These are phyloP conservation scores for Hymenoscyphus salicellus DNA, from an alignment of 2,329 filamentous ascomycete species.

Conservation along the genomic window DNA sequence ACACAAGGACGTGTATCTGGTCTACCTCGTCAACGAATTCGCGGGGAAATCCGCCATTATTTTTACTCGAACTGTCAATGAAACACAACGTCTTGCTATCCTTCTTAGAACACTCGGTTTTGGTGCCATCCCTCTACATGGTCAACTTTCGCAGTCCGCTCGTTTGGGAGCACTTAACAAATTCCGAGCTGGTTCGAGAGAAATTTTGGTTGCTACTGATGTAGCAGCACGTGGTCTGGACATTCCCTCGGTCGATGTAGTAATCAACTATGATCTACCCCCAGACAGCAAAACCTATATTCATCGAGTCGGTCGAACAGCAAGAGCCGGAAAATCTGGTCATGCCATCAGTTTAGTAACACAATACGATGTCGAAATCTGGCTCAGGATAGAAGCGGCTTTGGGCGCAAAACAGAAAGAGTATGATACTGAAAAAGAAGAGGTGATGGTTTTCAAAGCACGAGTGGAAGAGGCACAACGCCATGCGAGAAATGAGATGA, in stretches of 20 bases:
- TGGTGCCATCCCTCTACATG: constrained; percentile 87
- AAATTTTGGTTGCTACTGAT: constrained; percentile 89
- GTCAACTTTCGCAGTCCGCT: constrained; percentile 82
- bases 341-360: constrained; percentile 78
- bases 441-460: constrained; percentile 77
- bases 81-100: constrained; percentile 81
- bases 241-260: constrained; percentile 85
- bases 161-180: constrained; percentile 87
- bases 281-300: constrained; percentile 87
- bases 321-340: constrained; percentile 80
- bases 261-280: constrained; percentile 82
- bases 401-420: constrained; percentile 73
- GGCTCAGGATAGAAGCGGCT: constrained; percentile 75
- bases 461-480: constrained; percentile 82
- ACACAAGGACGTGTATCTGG: constrained; percentile 85
- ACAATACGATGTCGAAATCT: constrained; percentile 83
- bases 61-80: constrained; percentile 88
- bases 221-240: constrained; percentile 91
- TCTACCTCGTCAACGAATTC: constrained; percentile 82
- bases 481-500: constrained; percentile 76
- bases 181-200: constrained; percentile 74
- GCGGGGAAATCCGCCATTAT: constrained; percentile 83
- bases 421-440: constrained; percentile 70
- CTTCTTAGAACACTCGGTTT: constrained; percentile 82
- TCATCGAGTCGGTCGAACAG: constrained; percentile 83